These are phyloP conservation scores for Heterobasidion occidentale DNA, from an alignment of 1,284 basidiomycete species.

Conservation along the genomic window DNA sequence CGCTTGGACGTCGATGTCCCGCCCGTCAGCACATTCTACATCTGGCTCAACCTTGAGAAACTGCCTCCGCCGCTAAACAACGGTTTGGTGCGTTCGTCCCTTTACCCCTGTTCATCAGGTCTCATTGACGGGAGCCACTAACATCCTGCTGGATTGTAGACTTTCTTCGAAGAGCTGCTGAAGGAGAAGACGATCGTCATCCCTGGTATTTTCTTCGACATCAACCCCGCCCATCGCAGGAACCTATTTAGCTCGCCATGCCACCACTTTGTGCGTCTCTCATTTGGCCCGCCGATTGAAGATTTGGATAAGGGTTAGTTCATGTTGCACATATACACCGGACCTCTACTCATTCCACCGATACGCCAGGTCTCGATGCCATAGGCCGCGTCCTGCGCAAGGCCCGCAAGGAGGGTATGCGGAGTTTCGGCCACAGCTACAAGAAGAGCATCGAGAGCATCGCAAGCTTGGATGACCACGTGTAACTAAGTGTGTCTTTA, in stretches of 20 bases:
- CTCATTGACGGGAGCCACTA: neutral
- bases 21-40: slow-evolving; percentile 79
- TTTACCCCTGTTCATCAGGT: neutral
- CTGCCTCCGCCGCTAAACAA: slow-evolving; percentile 81
- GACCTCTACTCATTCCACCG: slow-evolving; percentile 1
- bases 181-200: slow-evolving; percentile 89
- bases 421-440: slow-evolving; percentile 57
- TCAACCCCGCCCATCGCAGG: slow-evolving; percentile 77
- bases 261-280: slow-evolving; percentile 81
- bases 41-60: slow-evolving; percentile 82
- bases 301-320: slow-evolving; percentile 71
- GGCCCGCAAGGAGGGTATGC: slow-evolving; percentile 55
- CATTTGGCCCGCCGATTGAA: slow-evolving; percentile 82
- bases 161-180: slow-evolving; percentile 92
- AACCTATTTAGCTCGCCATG: slow-evolving; percentile 89
- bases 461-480: slow-evolving; percentile 1
- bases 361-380: slow-evolving; percentile 64
- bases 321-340: neutral
- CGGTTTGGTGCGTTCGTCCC: slow-evolving; percentile 56
- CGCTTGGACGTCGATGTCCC: slow-evolving; percentile 71
- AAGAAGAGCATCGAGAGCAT: slow-evolving; percentile 45
- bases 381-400: slow-evolving; percentile 74
- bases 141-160: slow-evolving; percentile 30
- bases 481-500: neutral
- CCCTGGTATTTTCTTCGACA: slow-evolving; percentile 88